Evolutionary conservation across 768 basidiomycete genomes (phyloP).

Genomic region (Suillus paluster): DNA sequence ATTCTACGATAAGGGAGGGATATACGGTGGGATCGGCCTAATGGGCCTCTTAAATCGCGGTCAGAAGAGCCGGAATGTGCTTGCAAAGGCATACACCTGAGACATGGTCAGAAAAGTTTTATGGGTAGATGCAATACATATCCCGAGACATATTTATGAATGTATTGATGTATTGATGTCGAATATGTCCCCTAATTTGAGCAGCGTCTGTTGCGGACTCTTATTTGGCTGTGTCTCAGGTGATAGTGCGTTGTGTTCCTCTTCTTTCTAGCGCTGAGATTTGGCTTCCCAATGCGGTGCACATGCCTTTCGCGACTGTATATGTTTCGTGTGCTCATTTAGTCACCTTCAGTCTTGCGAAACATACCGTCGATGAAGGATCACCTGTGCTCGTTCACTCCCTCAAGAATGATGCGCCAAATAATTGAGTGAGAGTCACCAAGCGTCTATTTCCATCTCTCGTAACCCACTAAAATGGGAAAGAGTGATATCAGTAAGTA

Average conservation of each 20-base stretch:
- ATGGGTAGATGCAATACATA: no score
- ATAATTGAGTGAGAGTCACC: not conserved
- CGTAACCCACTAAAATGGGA: not conserved
- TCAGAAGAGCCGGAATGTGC: not conserved
- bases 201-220: no score
- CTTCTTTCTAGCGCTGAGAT: not conserved
- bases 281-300: not conserved
- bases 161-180: no score
- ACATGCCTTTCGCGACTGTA: not conserved
- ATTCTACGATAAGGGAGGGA: slow-evolving; percentile 1
- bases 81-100: not conserved
- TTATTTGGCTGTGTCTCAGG: no score
- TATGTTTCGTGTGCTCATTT: not conserved
- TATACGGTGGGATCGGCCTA: not conserved
- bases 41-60: slow-evolving; percentile 1
- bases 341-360: not conserved
- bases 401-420: not conserved
- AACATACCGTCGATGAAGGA: not conserved
- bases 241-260: not conserved
- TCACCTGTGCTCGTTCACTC: not conserved
- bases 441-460: not conserved
- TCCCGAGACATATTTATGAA: no score
- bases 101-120: no score
- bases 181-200: no score
- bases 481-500: not conserved